Evolutionary conservation across 2,329 filamentous ascomycete genomes (phyloP).

Genomic region (Botrytis paeoniae): DNA sequence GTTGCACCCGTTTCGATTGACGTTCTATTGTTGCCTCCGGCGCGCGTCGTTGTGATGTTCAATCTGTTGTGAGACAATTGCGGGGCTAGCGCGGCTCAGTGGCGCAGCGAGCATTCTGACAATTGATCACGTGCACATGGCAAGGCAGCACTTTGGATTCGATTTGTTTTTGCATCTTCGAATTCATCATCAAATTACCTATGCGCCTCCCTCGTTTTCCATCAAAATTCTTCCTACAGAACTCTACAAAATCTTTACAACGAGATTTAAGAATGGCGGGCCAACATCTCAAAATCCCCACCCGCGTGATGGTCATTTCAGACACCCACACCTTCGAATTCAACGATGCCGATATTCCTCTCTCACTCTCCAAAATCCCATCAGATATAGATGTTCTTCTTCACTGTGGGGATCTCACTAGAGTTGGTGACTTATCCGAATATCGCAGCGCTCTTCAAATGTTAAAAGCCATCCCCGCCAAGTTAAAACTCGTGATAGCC

Average conservation of each 20-base stretch:
- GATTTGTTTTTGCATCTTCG: not conserved
- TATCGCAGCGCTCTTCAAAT: slow-evolving; percentile 33
- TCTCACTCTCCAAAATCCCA: slow-evolving; percentile 34
- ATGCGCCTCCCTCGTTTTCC: not conserved
- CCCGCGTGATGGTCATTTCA: slow-evolving; percentile 34
- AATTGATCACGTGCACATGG: not conserved
- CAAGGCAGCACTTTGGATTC: not conserved
- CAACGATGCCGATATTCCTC: slow-evolving; percentile 25
- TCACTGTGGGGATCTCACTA: slow-evolving; percentile 42
- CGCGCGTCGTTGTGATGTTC: not conserved
- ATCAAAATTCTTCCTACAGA: not conserved
- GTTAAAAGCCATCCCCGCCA: slow-evolving; percentile 43
- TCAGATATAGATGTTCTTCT: slow-evolving; percentile 38
- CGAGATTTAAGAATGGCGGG: slow-evolving; percentile 2
- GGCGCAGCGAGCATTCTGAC: not conserved
- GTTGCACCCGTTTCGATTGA: not conserved
- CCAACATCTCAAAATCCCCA: slow-evolving; percentile 22
- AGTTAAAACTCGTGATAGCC: slow-evolving; percentile 58
- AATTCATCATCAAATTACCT: too few relatives aligned
- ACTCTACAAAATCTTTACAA: not conserved
- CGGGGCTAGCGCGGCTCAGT: not conserved
- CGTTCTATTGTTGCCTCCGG: not conserved
- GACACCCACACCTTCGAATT: slow-evolving; percentile 35
- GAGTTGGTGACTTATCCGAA: slow-evolving; percentile 29
- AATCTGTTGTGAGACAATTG: not conserved